A percentile compares a stretch with the other conserved stretches of the same genome.
phyloP scores from a whole-genome alignment of 129 eudicot genomes.

The Flaveria brownii region DNA sequence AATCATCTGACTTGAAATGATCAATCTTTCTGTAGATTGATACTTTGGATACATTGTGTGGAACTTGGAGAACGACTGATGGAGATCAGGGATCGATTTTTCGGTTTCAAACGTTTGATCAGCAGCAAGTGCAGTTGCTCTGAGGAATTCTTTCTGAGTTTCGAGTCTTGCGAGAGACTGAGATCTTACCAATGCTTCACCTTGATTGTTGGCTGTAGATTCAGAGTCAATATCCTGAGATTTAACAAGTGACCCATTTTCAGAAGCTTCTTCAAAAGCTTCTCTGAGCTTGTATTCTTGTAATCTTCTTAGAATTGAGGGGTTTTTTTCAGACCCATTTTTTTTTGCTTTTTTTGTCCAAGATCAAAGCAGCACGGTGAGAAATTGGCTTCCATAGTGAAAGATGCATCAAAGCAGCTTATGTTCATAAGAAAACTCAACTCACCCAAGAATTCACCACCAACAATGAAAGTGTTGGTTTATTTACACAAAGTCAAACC shows the following conservation, averaged over 20 bases:
- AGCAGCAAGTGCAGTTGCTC: conserved; percentile 95
- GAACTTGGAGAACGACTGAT: conserved; percentile 80
- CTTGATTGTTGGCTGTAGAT: conserved; percentile 54
- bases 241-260: conserved; percentile 90
- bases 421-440: conserved; percentile 33
- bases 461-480: conserved; percentile 34
- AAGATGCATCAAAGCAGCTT: conserved; percentile 80
- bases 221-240: conserved; percentile 77
- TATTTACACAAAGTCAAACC: conserved; percentile 51
- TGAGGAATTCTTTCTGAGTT: conserved; percentile 83
- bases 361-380: conserved; percentile 75
- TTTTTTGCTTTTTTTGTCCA: conserved; percentile 87
- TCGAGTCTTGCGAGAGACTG: conserved; percentile 82
- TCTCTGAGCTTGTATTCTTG: conserved; percentile 92
- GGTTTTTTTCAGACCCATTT: conserved; percentile 68
- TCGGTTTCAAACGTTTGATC: conserved; percentile 72
- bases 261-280: conserved; percentile 98
- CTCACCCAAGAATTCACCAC: background rate
- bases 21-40: conserved; percentile 86
- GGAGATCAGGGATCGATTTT: conserved; percentile 73
- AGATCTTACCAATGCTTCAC: conserved; percentile 74
- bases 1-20: conserved; percentile 86
- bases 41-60: conserved; percentile 95
- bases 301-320: conserved; percentile 69
- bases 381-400: conserved; percentile 99